Conservation (phyloP, 352 stramenopile genomes). For the Achlya hypogyna region DNA sequence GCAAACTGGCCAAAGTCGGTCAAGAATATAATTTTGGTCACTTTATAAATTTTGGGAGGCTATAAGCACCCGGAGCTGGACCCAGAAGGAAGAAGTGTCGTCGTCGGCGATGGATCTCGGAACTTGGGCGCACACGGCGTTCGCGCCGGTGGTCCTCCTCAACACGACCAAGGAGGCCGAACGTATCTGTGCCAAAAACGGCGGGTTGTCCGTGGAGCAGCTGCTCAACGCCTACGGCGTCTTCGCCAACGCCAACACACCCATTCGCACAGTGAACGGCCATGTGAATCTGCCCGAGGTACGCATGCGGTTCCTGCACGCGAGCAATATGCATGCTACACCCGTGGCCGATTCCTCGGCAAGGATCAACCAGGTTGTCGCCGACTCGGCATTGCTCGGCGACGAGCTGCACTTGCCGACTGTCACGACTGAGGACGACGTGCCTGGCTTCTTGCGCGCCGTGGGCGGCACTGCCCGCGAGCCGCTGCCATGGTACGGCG, state of each 20-base stretch:
- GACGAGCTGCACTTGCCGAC: constrained; percentile 25
- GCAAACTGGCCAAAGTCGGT: no score
- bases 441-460: constrained; percentile 50
- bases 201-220: constrained; percentile 48
- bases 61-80: neutral
- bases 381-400: constrained; percentile 17
- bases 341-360: constrained; percentile 40
- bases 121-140: constrained; percentile 67
- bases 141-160: constrained; percentile 70
- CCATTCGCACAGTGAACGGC: constrained; percentile 65
- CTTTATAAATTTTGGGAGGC: neutral
- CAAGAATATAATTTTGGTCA: no score
- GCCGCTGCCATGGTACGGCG: constrained; percentile 67
- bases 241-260: constrained; percentile 50
- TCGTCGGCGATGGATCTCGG: constrained; percentile 27
- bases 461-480: constrained; percentile 41
- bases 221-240: constrained; percentile 66
- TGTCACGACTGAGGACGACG: constrained; percentile 48
- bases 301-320: constrained; percentile 64
- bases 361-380: constrained; percentile 54
- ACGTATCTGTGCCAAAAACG: constrained; percentile 75
- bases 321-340: constrained; percentile 41
- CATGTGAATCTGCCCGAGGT: constrained; percentile 51
- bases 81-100: neutral
- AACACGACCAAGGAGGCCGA: constrained; percentile 67